Evolutionary conservation across 495 filamentous ascomycete genomes (phyloP).

Genomic region (Trichocladium uniseriatum): DNA sequence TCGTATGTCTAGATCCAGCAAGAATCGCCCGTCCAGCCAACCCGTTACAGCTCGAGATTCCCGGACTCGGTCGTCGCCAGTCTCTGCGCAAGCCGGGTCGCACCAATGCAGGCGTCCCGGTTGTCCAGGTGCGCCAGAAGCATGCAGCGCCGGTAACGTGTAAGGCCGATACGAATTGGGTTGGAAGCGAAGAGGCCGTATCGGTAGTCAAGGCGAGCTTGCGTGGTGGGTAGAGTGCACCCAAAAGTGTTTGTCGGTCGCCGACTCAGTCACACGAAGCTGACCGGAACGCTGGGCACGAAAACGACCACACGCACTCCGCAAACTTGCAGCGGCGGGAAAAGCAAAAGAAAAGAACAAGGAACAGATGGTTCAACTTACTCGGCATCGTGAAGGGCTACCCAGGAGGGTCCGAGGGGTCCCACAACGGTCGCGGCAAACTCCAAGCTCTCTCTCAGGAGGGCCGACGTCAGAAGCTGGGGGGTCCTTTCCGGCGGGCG

Average conservation of each 20-base stretch:
- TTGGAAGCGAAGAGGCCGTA: not conserved
- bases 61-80: not conserved
- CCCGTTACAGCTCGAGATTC: not conserved
- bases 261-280: no score
- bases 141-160: not conserved
- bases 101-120: conserved; percentile 2
- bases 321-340: not conserved
- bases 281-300: not conserved
- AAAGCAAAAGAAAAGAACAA: conserved; percentile 3
- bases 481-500: conserved; percentile 8
- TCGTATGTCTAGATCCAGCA: not conserved
- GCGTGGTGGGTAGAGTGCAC: not conserved
- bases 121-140: not conserved
- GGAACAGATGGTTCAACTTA: conserved; percentile 13
- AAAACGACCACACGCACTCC: not conserved
- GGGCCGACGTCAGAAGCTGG: conserved; percentile 10
- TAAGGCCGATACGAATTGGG: not conserved
- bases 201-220: no score
- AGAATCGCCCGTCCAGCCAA: not conserved
- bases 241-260: not conserved
- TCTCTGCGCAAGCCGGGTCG: not conserved
- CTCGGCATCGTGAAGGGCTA: conserved; percentile 28
- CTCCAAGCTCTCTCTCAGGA: conserved; percentile 7
- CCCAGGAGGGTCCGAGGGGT: conserved; percentile 4
- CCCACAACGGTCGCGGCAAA: conserved; percentile 7